Percentiles rank a stretch among this genome's conserved stretches.
Conservation (phyloP, 2,329 filamentous ascomycete species). For the Fusarium tricinctum region DNA sequence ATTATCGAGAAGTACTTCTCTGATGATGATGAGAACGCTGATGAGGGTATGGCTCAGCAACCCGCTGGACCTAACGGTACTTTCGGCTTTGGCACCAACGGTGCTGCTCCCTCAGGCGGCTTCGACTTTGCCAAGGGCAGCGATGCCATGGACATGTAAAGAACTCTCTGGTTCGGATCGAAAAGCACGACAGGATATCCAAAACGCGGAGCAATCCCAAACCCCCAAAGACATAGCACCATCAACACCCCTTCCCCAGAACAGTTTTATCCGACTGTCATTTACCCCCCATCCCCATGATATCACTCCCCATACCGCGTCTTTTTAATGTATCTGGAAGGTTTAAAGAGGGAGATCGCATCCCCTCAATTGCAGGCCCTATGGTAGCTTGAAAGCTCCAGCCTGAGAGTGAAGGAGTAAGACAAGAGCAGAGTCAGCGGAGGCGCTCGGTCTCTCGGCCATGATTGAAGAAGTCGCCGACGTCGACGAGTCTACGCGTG, state of each 20-base stretch:
- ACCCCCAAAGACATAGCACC: constrained; percentile 44
- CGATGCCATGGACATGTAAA: constrained; percentile 76
- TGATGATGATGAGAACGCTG: constrained; percentile 94
- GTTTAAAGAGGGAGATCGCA: constrained; percentile 52
- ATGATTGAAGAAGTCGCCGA: constrained; percentile 41
- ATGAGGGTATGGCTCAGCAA: constrained; percentile 79
- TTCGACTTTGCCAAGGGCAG: constrained; percentile 91
- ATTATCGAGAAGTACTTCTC: constrained; percentile 99
- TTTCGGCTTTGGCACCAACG: constrained; percentile 83
- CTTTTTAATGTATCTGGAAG: constrained; percentile 57
- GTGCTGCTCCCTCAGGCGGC: constrained; percentile 75
- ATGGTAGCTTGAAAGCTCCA: constrained; percentile 77
- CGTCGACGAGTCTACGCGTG: constrained; percentile 42
- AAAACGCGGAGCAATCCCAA: constrained; percentile 39
- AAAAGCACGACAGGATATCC: constrained; percentile 29
- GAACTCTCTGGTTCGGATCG: constrained; percentile 9
- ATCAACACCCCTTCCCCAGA: constrained; percentile 44
- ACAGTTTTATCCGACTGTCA: constrained; percentile 48
- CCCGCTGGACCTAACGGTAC: constrained; percentile 76
- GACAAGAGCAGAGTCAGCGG: constrained; percentile 43
- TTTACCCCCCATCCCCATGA: constrained; percentile 47
- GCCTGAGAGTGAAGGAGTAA: constrained; percentile 59
- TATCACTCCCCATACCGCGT: constrained; percentile 53
- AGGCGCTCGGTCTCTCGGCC: constrained; percentile 38
- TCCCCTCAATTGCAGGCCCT: constrained; percentile 59